phyloP scores from a whole-genome alignment of 257 asterid species.

The Solanum etuberosum region DNA sequence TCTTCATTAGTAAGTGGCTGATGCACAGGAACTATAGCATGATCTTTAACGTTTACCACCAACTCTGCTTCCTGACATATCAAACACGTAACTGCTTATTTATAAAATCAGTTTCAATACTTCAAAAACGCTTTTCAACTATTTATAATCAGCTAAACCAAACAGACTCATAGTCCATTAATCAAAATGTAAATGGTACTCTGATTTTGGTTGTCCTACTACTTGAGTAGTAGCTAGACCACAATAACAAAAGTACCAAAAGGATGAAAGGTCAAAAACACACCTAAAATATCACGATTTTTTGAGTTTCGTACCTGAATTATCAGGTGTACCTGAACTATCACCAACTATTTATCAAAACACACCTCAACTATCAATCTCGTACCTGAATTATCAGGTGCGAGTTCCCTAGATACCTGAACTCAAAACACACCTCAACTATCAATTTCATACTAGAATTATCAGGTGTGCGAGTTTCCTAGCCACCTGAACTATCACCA shows the following conservation, averaged over 20 bases:
- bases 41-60: slow-evolving; percentile 67
- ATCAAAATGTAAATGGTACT: neutral
- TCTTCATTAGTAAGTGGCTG: slow-evolving; percentile 60
- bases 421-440: neutral
- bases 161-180: neutral
- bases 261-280: neutral
- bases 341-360: neutral
- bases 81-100: neutral
- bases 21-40: slow-evolving; percentile 78
- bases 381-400: too few relatives aligned
- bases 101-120: neutral
- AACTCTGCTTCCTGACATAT: slow-evolving; percentile 54
- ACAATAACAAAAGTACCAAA: neutral
- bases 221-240: neutral
- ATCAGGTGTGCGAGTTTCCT: neutral
- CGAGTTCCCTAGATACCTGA: too few relatives aligned
- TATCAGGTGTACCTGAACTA: neutral
- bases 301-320: neutral
- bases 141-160: neutral
- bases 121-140: neutral
- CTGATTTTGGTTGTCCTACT: neutral
- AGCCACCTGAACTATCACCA: neutral
- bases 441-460: too few relatives aligned
- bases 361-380: neutral
- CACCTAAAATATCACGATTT: neutral